Conservation (phyloP, 2,329 filamentous ascomycete genomes). For the Alternaria sp. region DNA sequence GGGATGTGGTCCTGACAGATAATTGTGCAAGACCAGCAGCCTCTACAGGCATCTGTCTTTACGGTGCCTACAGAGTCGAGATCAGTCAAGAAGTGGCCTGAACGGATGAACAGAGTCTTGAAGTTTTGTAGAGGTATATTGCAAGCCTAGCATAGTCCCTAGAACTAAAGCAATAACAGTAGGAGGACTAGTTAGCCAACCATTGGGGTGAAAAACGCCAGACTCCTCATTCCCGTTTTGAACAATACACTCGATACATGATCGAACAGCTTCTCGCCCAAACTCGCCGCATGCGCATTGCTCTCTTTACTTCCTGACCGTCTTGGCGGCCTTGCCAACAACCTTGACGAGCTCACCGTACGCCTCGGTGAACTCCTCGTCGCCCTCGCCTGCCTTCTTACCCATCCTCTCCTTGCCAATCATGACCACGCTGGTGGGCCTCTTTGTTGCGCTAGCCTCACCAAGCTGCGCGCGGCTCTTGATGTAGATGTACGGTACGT, state of each 20-base stretch:
- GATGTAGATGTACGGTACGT: conserved; percentile 96
- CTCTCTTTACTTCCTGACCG: conserved; percentile 59
- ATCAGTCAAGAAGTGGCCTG: neutral
- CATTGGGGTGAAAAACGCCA: conserved; percentile 20
- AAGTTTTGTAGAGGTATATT: conserved; percentile 7
- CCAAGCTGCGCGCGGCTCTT: conserved; percentile 91
- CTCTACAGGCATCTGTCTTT: neutral
- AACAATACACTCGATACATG: conserved; percentile 26
- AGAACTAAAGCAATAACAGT: conserved; percentile 7
- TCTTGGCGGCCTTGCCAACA: conserved; percentile 66
- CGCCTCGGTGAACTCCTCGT: conserved; percentile 60
- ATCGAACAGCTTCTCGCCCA: conserved; percentile 15
- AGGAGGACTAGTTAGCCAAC: conserved; percentile 7
- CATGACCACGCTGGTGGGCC: conserved; percentile 97
- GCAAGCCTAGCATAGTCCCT: conserved; percentile 3
- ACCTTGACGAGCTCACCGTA: conserved; percentile 67
- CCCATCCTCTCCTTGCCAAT: conserved; percentile 63
- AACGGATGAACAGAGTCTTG: neutral
- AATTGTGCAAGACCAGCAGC: neutral
- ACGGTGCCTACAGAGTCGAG: neutral
- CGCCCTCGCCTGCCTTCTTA: conserved; percentile 59
- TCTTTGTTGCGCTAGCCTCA: conserved; percentile 91
- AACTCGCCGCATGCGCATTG: conserved; percentile 4
- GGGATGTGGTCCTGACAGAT: neutral
- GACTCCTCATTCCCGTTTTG: conserved; percentile 29